Evolutionary conservation across 2,329 filamentous ascomycete genomes (phyloP).

Genomic region (Clonostachys byssicola): DNA sequence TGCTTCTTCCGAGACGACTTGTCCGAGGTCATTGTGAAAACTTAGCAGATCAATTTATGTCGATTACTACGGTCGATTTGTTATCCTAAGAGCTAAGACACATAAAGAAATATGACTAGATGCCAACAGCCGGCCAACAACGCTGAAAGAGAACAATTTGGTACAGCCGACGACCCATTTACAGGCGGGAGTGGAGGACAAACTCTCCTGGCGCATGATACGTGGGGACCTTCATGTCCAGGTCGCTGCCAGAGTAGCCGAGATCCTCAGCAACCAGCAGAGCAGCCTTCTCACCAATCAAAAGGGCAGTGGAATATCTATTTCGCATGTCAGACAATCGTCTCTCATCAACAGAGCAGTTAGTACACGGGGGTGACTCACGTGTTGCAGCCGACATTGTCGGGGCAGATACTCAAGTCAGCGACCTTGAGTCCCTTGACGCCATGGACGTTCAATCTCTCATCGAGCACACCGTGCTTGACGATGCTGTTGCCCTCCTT

Average conservation of each 20-base stretch:
- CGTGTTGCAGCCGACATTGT: constrained; percentile 71
- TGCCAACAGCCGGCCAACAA: too few species aligned
- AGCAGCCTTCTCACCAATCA: constrained; percentile 74
- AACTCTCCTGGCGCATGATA: constrained; percentile 54
- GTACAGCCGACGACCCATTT: constrained; percentile 4
- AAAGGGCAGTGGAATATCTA: constrained; percentile 64
- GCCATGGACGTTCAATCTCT: constrained; percentile 73
- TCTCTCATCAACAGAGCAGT: constrained; percentile 10
- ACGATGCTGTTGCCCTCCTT: constrained; percentile 74
- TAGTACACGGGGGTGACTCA: constrained; percentile 22
- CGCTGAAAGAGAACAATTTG: background rate
- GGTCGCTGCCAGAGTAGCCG: constrained; percentile 65
- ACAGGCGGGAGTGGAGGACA: constrained; percentile 32
- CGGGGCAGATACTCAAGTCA: constrained; percentile 71
- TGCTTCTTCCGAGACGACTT: too few species aligned
- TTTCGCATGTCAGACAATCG: constrained; percentile 4
- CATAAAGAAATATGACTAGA: too few species aligned
- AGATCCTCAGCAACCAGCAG: constrained; percentile 69
- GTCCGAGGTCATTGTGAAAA: too few species aligned
- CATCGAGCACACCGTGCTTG: constrained; percentile 74
- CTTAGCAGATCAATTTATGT: too few species aligned
- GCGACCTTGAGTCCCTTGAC: constrained; percentile 75
- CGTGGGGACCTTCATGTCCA: constrained; percentile 72
- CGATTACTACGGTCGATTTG: too few species aligned
- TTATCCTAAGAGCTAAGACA: too few species aligned